Conservation (phyloP, 2,329 filamentous ascomycete species). For the Lomentospora prolificans region DNA sequence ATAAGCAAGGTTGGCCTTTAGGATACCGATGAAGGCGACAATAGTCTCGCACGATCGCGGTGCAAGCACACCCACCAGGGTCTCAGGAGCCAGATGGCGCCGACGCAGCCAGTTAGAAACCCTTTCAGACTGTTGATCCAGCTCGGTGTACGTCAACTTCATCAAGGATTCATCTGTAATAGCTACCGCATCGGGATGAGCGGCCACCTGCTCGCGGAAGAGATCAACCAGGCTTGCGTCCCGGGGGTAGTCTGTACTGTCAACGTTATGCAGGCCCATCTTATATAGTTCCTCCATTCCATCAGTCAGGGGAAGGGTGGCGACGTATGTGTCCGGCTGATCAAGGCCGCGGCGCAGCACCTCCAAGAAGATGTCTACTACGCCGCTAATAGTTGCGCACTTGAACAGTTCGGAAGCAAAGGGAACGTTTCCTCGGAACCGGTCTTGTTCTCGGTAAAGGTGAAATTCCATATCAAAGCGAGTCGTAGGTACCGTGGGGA, state of each 20-base stretch:
- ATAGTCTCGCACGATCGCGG: slow-evolving; percentile 16
- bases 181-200: slow-evolving; percentile 11
- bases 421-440: not conserved
- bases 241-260: slow-evolving; percentile 12
- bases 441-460: not conserved
- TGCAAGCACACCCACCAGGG: slow-evolving; percentile 14
- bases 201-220: slow-evolving; percentile 15
- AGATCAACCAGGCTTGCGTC: slow-evolving; percentile 16
- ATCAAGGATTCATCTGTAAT: slow-evolving; percentile 14
- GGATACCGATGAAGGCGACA: slow-evolving; percentile 15
- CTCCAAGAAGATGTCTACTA: slow-evolving; percentile 12
- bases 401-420: not conserved
- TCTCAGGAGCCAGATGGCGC: slow-evolving; percentile 9
- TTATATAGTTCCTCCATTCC: no score
- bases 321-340: not conserved
- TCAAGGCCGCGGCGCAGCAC: slow-evolving; percentile 11
- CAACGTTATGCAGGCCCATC: slow-evolving; percentile 13
- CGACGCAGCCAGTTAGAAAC: slow-evolving; percentile 13
- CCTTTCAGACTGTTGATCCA: not conserved
- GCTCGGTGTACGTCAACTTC: not conserved
- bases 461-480: not conserved
- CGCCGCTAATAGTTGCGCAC: slow-evolving; percentile 11
- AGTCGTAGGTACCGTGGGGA: not conserved
- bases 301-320: not conserved
- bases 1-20: slow-evolving; percentile 18